Evolutionary conservation across 1,139 yeast species (phyloP).

Genomic region (Diutina mesorugosa): DNA sequence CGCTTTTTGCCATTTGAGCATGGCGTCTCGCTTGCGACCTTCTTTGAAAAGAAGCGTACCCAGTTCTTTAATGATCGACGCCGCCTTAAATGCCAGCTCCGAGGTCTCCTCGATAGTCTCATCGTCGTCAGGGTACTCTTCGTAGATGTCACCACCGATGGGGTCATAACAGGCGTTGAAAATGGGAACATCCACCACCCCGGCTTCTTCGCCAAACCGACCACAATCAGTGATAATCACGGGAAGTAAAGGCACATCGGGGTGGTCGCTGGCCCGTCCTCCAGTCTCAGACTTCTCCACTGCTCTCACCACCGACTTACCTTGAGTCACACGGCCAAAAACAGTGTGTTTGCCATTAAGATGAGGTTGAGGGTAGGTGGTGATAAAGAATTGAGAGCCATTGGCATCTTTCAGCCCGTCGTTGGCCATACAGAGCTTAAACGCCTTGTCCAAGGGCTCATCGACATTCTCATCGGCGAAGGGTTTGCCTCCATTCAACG

Average conservation of each 20-base stretch:
- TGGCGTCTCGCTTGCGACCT: slow-evolving; percentile 37
- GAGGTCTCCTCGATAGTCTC: slow-evolving; percentile 47
- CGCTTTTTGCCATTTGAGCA: slow-evolving; percentile 49
- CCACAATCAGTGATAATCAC: slow-evolving; percentile 48
- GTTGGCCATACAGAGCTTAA: slow-evolving; percentile 63
- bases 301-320: slow-evolving; percentile 60
- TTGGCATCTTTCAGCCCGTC: slow-evolving; percentile 44
- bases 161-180: slow-evolving; percentile 47
- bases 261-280: slow-evolving; percentile 2
- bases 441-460: slow-evolving; percentile 28
- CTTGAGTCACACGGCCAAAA: slow-evolving; percentile 50
- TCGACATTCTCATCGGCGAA: slow-evolving; percentile 54
- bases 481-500: slow-evolving; percentile 19
- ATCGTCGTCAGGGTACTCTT: slow-evolving; percentile 62
- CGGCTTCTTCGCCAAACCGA: slow-evolving; percentile 39
- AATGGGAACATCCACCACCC: slow-evolving; percentile 27
- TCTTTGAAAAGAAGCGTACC: slow-evolving; percentile 47
- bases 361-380: slow-evolving; percentile 61
- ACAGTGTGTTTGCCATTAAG: slow-evolving; percentile 65
- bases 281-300: slow-evolving; percentile 41
- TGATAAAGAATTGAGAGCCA: slow-evolving; percentile 69
- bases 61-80: slow-evolving; percentile 46
- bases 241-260: slow-evolving; percentile 19
- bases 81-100: slow-evolving; percentile 37
- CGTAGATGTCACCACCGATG: slow-evolving; percentile 58